Evolutionary conservation across 179 eudicot species (phyloP).

Genomic region (Spergularia azorica): DNA sequence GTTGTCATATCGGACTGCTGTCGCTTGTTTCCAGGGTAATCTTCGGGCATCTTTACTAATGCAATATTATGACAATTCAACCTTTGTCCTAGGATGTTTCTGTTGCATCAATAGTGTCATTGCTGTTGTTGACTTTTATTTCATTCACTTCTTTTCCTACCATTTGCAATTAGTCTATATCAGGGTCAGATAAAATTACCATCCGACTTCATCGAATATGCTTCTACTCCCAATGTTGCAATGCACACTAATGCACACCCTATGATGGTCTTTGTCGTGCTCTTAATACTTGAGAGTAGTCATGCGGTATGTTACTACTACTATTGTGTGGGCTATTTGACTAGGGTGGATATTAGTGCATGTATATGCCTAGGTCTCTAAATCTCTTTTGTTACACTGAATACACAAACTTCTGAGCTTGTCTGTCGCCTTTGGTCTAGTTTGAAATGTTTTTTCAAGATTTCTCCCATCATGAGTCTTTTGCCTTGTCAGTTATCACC

Average conservation of each 20-base stretch:
- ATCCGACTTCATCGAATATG: background rate
- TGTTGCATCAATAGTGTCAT: background rate
- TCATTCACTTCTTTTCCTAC: too few relatives aligned
- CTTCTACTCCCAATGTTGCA: background rate
- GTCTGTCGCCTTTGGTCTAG: background rate
- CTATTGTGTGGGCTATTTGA: background rate
- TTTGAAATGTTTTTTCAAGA: background rate
- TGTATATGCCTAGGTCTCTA: background rate
- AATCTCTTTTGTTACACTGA: background rate
- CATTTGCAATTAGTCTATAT: background rate
- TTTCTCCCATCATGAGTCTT: background rate
- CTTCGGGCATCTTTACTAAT: conserved; percentile 18
- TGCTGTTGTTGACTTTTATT: background rate
- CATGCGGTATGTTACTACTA: conserved; percentile 3
- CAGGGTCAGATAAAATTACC: background rate
- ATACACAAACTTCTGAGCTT: background rate
- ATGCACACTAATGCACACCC: background rate
- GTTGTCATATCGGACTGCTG: conserved; percentile 97
- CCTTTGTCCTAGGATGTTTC: too few relatives aligned
- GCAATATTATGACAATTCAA: background rate
- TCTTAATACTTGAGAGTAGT: background rate
- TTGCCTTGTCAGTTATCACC: conserved; percentile 9
- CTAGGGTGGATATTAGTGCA: background rate
- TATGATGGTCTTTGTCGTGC: conserved; percentile 7
- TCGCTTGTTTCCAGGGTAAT: conserved; percentile 97